These are phyloP conservation scores for Nitzschia sp. DNA, from an alignment of 108 stramenopile genomes.

Conservation along the genomic window DNA sequence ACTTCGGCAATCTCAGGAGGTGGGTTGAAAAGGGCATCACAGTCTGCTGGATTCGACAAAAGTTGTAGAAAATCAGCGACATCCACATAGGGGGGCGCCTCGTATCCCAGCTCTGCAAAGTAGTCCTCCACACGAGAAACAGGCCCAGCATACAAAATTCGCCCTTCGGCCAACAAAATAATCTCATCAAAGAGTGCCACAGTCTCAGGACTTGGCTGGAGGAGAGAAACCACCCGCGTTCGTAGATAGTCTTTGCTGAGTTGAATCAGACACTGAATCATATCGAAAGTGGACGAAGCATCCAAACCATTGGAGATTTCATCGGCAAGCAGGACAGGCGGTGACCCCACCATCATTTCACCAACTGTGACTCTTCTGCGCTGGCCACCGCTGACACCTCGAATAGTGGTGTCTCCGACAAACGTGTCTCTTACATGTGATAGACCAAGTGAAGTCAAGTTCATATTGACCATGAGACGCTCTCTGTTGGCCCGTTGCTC, in stretches of 20 bases:
- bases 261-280: slow-evolving; percentile 35
- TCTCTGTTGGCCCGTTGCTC: slow-evolving; percentile 25
- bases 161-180: slow-evolving; percentile 79
- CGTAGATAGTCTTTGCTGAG: slow-evolving; percentile 42
- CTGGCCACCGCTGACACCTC: slow-evolving; percentile 81
- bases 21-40: slow-evolving; percentile 34
- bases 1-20: slow-evolving; percentile 27
- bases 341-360: slow-evolving; percentile 73
- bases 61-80: slow-evolving; percentile 82
- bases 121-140: slow-evolving; percentile 66
- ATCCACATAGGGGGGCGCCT: slow-evolving; percentile 65
- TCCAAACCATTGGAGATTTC: slow-evolving; percentile 88
- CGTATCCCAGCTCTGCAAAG: slow-evolving; percentile 72
- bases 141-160: slow-evolving; percentile 83
- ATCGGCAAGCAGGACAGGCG: slow-evolving; percentile 77
- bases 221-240: slow-evolving; percentile 74
- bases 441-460: slow-evolving; percentile 39
- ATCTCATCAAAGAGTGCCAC: slow-evolving; percentile 88
- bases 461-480: slow-evolving; percentile 20
- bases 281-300: slow-evolving; percentile 72
- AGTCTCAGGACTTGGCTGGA: slow-evolving; percentile 93
- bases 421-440: slow-evolving; percentile 65
- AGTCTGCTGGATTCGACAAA: slow-evolving; percentile 55
- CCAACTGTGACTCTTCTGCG: slow-evolving; percentile 79
- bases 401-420: slow-evolving; percentile 77